Percentiles rank a stretch among this genome's conserved stretches.
Evolutionary conservation across 345 rosid genomes (phyloP).

Genomic region (Lepidium didymum): DNA sequence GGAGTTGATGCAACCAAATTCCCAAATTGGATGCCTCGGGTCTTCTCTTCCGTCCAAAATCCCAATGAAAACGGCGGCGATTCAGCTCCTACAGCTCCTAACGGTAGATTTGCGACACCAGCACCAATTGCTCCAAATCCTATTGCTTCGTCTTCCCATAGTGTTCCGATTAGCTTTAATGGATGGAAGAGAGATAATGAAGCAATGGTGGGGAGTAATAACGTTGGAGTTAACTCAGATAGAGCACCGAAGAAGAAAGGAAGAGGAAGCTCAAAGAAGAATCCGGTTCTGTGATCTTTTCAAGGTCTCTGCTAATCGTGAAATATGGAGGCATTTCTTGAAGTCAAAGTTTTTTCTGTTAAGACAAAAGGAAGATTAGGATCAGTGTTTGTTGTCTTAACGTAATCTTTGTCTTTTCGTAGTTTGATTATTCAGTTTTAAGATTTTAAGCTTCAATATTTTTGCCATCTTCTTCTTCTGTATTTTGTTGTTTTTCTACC

Average conservation of each 20-base stretch:
- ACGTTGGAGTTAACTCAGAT: background rate
- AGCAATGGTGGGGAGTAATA: background rate
- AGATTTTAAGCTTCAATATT: background rate
- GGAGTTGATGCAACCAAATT: slow-evolving; percentile 26
- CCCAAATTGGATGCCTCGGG: slow-evolving; percentile 56
- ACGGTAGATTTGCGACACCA: background rate
- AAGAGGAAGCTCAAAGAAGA: slow-evolving; percentile 85
- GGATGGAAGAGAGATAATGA: slow-evolving; percentile 34
- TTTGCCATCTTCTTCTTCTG: background rate
- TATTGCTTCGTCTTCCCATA: background rate
- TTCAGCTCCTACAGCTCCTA: background rate
- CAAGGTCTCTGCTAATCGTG: background rate
- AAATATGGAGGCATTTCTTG: background rate
- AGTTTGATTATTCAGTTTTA: background rate
- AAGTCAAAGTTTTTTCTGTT: background rate
- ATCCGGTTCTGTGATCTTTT: background rate
- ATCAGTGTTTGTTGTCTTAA: slow-evolving; percentile 8
- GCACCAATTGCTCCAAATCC: background rate
- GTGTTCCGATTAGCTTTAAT: slow-evolving; percentile 14
- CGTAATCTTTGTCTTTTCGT: background rate
- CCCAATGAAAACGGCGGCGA: background rate
- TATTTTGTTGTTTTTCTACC: background rate
- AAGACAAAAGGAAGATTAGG: background rate
- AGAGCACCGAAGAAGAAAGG: slow-evolving; percentile 27
- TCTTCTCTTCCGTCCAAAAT: slow-evolving; percentile 14